A percentile compares a stretch with the other conserved stretches of the same genome.
phyloP scores from a whole-genome alignment of 805 yeast genomes.

The Lipomyces oligophaga region DNA sequence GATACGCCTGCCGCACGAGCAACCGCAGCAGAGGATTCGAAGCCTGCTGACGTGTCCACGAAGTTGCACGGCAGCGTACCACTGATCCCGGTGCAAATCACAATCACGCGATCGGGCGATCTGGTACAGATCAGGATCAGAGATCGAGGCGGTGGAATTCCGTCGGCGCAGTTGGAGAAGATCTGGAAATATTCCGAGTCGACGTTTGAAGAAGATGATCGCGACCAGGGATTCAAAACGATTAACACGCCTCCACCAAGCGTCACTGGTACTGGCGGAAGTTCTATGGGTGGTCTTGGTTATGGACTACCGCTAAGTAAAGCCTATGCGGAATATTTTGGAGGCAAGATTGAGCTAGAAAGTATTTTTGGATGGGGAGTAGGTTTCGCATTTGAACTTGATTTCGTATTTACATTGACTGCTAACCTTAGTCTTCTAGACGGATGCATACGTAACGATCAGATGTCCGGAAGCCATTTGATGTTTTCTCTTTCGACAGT shows the following conservation, averaged over 20 bases:
- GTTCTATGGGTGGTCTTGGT: slow-evolving; percentile 88
- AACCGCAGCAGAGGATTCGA: slow-evolving; percentile 32
- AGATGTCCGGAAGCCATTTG: slow-evolving; percentile 7
- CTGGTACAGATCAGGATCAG: slow-evolving; percentile 71
- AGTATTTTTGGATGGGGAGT: slow-evolving; percentile 68
- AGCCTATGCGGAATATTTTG: slow-evolving; percentile 69
- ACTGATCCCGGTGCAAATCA: slow-evolving; percentile 46
- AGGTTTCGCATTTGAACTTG: neutral
- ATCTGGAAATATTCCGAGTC: slow-evolving; percentile 85
- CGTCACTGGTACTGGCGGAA: slow-evolving; percentile 54
- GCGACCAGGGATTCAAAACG: slow-evolving; percentile 48
- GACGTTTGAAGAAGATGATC: slow-evolving; percentile 61
- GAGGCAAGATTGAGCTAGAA: slow-evolving; percentile 65
- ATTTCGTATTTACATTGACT: neutral
- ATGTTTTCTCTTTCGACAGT: neutral
- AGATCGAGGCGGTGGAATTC: slow-evolving; percentile 88
- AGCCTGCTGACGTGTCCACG: slow-evolving; percentile 25
- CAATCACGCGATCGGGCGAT: slow-evolving; percentile 46
- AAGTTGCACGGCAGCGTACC: slow-evolving; percentile 30
- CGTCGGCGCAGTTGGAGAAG: slow-evolving; percentile 57
- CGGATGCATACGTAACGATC: slow-evolving; percentile 30
- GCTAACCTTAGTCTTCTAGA: slow-evolving; percentile 14
- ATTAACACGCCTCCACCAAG: slow-evolving; percentile 57
- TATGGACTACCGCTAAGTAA: slow-evolving; percentile 85
- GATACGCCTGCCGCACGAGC: slow-evolving; percentile 6